phyloP scores from a whole-genome alignment of 331 rosid species.

The Malus hybrid region DNA sequence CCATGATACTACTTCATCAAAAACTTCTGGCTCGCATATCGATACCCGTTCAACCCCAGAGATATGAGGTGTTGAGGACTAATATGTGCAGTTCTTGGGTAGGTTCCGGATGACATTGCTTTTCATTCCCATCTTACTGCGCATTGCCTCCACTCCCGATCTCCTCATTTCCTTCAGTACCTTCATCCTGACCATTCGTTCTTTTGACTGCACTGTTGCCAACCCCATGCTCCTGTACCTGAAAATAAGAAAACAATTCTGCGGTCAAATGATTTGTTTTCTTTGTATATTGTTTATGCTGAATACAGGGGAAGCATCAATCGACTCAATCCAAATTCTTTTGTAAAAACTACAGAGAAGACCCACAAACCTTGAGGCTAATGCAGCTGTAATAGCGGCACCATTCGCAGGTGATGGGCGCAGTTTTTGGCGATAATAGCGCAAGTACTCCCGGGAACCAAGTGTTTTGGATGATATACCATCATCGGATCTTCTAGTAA shows the following conservation, averaged over 20 bases:
- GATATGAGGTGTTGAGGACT: conserved; percentile 12
- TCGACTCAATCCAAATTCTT: not conserved
- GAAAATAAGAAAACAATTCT: conserved; percentile 8
- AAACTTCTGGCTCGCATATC: not conserved
- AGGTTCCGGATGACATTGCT: conserved; percentile 85
- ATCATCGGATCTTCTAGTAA: conserved; percentile 44
- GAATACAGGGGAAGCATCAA: not conserved
- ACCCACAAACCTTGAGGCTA: conserved; percentile 69
- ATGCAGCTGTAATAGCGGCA: conserved; percentile 51
- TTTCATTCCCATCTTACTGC: conserved; percentile 74
- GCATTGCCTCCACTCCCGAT: conserved; percentile 84
- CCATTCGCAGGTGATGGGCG: conserved; percentile 53
- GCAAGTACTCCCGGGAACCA: conserved; percentile 83
- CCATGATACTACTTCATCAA: not conserved
- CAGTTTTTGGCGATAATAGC: conserved; percentile 93
- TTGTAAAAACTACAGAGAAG: not conserved
- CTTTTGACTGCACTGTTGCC: conserved; percentile 75
- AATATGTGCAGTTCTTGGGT: conserved; percentile 70
- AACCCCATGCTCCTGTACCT: conserved; percentile 96
- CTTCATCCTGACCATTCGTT: conserved; percentile 74
- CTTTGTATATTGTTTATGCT: not conserved
- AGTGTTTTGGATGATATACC: conserved; percentile 50
- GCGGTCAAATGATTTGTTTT: not conserved
- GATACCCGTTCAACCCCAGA: not conserved
- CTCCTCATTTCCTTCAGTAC: conserved; percentile 75